Percentiles rank a stretch among this genome's conserved stretches.
phyloP scores from a whole-genome alignment of 345 rosid species.

The Chamaenerion angustifolium region DNA sequence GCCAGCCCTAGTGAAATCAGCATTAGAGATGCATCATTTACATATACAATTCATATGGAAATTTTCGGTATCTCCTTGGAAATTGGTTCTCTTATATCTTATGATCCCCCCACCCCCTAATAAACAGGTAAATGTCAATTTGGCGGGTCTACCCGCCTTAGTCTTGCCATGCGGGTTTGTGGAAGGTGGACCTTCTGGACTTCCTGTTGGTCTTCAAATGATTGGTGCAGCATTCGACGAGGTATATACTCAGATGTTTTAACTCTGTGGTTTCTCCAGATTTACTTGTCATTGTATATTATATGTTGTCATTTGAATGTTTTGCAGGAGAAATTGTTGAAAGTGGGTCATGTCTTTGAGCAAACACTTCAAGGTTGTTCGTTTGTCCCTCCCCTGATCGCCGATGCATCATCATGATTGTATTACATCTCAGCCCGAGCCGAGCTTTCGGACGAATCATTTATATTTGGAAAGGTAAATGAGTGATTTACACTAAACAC shows the following conservation, averaged over 20 bases:
- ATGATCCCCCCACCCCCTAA: constrained; percentile 2
- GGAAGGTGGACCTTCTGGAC: constrained; percentile 51
- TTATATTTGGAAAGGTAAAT: too few species aligned
- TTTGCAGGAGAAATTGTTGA: constrained; percentile 56
- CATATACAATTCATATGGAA: too few species aligned
- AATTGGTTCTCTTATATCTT: not conserved
- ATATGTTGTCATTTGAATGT: not conserved
- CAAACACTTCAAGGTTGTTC: constrained; percentile 56
- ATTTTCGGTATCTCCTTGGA: too few species aligned
- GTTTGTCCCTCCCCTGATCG: constrained; percentile 58
- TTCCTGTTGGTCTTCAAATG: constrained; percentile 95
- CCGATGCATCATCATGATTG: constrained; percentile 3
- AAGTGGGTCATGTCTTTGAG: constrained; percentile 79
- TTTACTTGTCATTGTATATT: too few species aligned
- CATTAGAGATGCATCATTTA: too few species aligned
- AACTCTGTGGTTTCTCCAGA: not conserved
- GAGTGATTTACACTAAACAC: too few species aligned
- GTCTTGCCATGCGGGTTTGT: constrained; percentile 89
- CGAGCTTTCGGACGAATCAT: too few species aligned
- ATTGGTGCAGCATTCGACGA: constrained; percentile 83
- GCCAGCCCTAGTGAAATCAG: too few species aligned
- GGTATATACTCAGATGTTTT: constrained; percentile 23
- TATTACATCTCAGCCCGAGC: too few species aligned
- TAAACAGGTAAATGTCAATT: constrained; percentile 79
- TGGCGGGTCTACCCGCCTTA: constrained; percentile 81